Evolutionary conservation across 78 protist genomes (phyloP), one percentile per base, ranked within the genome.

Genomic region (Dictyostelium firmibasis): DNA sequence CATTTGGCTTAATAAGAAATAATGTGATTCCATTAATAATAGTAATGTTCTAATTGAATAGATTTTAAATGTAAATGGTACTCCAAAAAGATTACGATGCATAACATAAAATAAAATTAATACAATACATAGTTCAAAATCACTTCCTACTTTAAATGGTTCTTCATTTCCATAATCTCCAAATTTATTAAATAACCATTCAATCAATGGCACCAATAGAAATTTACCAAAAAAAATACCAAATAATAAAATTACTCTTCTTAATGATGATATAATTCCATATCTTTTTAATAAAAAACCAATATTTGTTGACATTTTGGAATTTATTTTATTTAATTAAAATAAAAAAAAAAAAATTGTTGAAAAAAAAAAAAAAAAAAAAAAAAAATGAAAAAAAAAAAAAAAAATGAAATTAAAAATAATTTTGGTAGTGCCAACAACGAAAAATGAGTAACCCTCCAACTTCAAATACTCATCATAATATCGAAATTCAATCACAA

Each of bases 401-500:
- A 18, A 13, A 20, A 14, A 50, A 50, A 50, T 0, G 13, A 9
- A 3, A 57, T 20, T 14, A 57, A 20, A 6, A 20, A 20, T 14
- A 57, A 57, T 57, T 5, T 4, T 57, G 16, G 7, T 57, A 20
- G 0, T 57, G 67, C 43, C 2, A 20, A 20, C 67, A 57, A 57
- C 67, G 67, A 57, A 57, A n/a, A 72, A 72, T 72, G 79, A 72
- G 79, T 72, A 72, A 72, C 18, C 13, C 43, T 5, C 2, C 76
- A 69, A 35, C 81, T 35, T 11, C 47, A 20, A 20, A 27, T 2
- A 75, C 33, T 4, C 83, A 77, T n/a, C 83, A 77, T 18, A 77
- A 77, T 77, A 77, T 77, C n/a, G 83, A 77, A 77, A 77, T 77
- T 25, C 83, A 77, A n/a, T 77, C 83, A 77, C 83, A 77, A 77